phyloP scores from a whole-genome alignment of 345 rosid genomes.

The Brassica nigra region DNA sequence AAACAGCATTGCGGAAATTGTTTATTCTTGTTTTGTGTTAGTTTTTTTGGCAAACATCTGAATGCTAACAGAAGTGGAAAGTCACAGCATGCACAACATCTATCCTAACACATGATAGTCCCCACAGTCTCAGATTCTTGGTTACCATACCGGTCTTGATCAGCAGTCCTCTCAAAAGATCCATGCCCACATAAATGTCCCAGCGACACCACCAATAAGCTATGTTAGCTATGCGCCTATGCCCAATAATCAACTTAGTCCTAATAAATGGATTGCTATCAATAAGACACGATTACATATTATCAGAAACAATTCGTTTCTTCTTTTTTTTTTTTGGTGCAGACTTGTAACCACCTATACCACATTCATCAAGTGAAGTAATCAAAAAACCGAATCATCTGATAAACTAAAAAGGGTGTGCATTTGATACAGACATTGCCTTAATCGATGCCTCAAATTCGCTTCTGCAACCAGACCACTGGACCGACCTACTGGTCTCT shows the following conservation, averaged over 20 bases:
- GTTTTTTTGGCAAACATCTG: not conserved
- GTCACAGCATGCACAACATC: not conserved
- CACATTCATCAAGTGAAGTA: no score
- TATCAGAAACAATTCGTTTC: no score
- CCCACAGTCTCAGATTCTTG: not conserved
- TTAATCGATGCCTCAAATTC: no score
- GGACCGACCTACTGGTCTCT: conserved; percentile 11
- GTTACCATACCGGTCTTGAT: not conserved
- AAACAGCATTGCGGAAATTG: not conserved
- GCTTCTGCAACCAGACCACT: not conserved
- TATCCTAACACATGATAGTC: not conserved
- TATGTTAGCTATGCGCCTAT: no score
- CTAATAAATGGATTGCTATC: no score
- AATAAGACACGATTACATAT: no score
- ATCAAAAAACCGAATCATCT: no score
- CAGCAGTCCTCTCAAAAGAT: not conserved
- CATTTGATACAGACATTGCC: no score
- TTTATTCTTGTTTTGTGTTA: not conserved
- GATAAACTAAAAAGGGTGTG: no score
- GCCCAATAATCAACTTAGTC: no score
- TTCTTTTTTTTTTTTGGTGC: no score
- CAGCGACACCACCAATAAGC: not conserved
- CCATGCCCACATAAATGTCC: not conserved
- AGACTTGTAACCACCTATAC: no score
- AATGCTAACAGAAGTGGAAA: not conserved